Percentiles rank a stretch among this genome's conserved stretches.
Conservation (phyloP, 176 grass and related monocot genomes). For the Eragrostis nindensis region DNA sequence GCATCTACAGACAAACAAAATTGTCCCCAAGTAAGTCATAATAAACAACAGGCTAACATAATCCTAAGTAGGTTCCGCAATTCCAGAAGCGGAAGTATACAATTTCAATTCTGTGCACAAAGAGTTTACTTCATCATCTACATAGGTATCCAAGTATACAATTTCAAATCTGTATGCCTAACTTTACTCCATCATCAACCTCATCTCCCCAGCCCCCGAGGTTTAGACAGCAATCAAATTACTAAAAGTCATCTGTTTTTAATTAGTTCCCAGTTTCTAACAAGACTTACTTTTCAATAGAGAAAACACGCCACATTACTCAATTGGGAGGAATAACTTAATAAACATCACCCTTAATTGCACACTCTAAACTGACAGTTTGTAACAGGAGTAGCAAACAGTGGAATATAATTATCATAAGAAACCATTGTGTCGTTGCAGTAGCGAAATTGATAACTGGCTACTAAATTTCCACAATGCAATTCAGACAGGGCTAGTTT, state of each 20-base stretch:
- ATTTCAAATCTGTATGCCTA: no score
- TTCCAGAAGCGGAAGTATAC: neutral
- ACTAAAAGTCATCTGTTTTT: neutral
- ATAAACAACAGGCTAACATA: neutral
- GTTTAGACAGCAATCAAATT: neutral
- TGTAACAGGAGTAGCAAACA: neutral
- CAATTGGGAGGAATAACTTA: neutral
- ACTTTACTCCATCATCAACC: no score
- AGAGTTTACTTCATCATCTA: neutral
- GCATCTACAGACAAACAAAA: conserved; percentile 56
- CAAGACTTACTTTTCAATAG: neutral
- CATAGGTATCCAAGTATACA: neutral
- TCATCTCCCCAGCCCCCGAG: no score
- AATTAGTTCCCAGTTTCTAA: neutral
- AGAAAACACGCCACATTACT: neutral
- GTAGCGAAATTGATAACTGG: neutral
- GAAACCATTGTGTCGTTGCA: neutral
- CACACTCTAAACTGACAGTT: neutral
- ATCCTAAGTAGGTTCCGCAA: neutral
- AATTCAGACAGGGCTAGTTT: neutral
- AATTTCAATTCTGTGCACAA: neutral
- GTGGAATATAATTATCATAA: neutral
- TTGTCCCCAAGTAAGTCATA: conserved; percentile 21
- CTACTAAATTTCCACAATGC: neutral
- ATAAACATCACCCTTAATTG: neutral